Base-by-base conservation (phyloP, 805 yeast species). In the Yamadazyma philogaea region DNA sequence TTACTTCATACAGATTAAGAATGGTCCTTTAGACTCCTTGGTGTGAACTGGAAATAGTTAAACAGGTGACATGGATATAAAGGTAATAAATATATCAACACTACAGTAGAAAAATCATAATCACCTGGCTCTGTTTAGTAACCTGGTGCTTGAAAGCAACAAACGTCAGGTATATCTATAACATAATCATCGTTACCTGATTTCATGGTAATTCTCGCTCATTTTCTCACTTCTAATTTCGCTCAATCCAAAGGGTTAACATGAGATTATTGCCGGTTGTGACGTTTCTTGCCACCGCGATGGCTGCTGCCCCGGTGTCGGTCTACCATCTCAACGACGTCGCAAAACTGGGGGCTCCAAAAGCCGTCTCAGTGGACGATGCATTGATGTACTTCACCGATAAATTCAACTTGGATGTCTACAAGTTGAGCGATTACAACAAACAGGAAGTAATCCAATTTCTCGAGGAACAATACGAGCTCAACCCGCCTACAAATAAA, bases 381-480 rank as follows among this genome's bases (percentile, higher is more conserved):
- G 70, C 77, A 2, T 54, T 65, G 24, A 54, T 67, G 42, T 72
- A 70, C 51, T 64, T 76, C 47, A 72, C 77, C 30, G 78, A 74
- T 49, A 66, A 63, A 43, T 37, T 48, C 34, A 35, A 44, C 16
- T 24, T 37, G 20, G 43, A 45, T 21, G 27, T 43, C 21, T 48
- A 37, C 30, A 48, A 54, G 26, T 42, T 48, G 32, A 37, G 43
- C 32, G 45, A 42, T 27, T 42, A 19, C 26, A 38, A 42, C 17
- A 59, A 63, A 21, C 48, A 53, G 1, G 44, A 49, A 21, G 40
- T 50, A 16, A 49, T 61, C 33, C 56, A 62, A 14, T 60, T 64
- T 40, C 44, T 64, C 24, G 56, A 56, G 14, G 35, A 45, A 10
- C 52, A 49, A 30, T 43, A 48, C 31, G 45, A 45, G 18, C 17